A percentile compares a stretch with the other conserved stretches of the same genome.
phyloP scores from a whole-genome alignment of 331 rosid species.

The Malus hybrid region DNA sequence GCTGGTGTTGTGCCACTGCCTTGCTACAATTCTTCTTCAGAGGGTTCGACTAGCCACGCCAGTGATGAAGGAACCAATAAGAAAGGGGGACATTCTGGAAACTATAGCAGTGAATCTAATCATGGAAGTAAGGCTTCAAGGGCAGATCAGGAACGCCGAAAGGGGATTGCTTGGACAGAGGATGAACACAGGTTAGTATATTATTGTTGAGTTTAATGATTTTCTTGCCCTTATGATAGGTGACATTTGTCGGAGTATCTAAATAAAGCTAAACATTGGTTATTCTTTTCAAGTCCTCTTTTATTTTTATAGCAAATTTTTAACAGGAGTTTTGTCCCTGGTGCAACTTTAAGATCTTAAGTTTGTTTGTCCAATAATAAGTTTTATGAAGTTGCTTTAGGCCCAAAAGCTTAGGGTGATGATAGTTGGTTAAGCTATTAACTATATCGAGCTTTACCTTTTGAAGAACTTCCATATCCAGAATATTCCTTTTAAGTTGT shows the following conservation, averaged over 20 bases:
- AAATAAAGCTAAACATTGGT: slow-evolving; percentile 4
- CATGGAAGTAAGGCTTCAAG: slow-evolving; percentile 66
- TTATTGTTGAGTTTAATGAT: not conserved
- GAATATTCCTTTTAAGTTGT: not conserved
- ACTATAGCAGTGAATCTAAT: slow-evolving; percentile 48
- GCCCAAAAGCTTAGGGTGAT: not conserved
- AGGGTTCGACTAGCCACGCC: slow-evolving; percentile 59
- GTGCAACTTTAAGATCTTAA: slow-evolving; percentile 6
- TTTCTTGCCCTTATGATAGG: slow-evolving; percentile 5
- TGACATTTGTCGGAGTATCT: slow-evolving; percentile 3
- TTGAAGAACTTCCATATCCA: not conserved
- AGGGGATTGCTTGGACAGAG: slow-evolving; percentile 95
- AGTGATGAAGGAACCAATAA: slow-evolving; percentile 62
- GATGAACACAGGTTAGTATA: slow-evolving; percentile 79
- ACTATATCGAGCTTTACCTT: not conserved
- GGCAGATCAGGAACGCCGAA: slow-evolving; percentile 84
- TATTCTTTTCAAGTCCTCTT: slow-evolving; percentile 6
- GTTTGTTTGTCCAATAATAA: not conserved
- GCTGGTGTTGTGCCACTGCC: slow-evolving; percentile 84
- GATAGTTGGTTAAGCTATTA: slow-evolving; percentile 4
- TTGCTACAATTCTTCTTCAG: slow-evolving; percentile 70
- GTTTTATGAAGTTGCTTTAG: slow-evolving; percentile 1
- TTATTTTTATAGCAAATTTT: not conserved
- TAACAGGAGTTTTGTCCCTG: not conserved
- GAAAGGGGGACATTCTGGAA: slow-evolving; percentile 45